A percentile compares a stretch with the other conserved stretches of the same genome.
phyloP scores from a whole-genome alignment of 2,329 filamentous ascomycete species.

The Ceratocystis ficicola region DNA sequence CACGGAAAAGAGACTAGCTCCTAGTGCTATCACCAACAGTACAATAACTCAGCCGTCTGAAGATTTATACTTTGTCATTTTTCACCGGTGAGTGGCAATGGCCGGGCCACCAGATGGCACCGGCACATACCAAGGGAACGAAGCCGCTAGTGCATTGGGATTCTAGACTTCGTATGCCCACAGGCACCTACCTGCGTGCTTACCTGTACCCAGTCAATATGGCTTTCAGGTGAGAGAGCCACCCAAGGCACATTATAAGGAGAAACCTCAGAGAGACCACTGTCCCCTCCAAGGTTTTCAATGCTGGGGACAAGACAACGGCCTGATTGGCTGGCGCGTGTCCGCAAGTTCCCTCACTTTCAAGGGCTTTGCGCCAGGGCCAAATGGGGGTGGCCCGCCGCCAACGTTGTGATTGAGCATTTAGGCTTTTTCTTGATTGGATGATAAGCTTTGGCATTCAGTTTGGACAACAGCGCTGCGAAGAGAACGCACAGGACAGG shows the following conservation, averaged over 20 bases:
- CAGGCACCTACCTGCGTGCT: no score
- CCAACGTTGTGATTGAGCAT: neutral
- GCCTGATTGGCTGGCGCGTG: neutral
- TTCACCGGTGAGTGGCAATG: neutral
- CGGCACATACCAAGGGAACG: neutral
- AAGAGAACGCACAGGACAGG: neutral
- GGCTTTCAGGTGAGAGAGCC: constrained; percentile 12
- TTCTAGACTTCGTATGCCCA: constrained; percentile 8
- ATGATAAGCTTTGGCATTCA: neutral
- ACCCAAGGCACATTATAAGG: neutral
- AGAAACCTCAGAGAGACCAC: constrained; percentile 5
- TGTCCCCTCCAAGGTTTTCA: neutral
- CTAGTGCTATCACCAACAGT: neutral
- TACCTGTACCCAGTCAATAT: constrained; percentile 5
- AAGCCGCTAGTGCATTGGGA: constrained; percentile 3
- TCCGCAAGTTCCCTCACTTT: neutral
- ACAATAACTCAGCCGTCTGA: neutral
- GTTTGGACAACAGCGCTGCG: neutral
- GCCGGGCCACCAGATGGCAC: constrained; percentile 1
- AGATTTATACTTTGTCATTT: neutral
- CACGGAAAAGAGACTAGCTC: neutral
- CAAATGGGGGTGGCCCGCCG: neutral
- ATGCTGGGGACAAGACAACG: neutral
- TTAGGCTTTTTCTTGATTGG: constrained; percentile 3
- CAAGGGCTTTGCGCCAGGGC: neutral